phyloP scores from a whole-genome alignment of 176 grass and related monocot species.

The Poa pratensis region DNA sequence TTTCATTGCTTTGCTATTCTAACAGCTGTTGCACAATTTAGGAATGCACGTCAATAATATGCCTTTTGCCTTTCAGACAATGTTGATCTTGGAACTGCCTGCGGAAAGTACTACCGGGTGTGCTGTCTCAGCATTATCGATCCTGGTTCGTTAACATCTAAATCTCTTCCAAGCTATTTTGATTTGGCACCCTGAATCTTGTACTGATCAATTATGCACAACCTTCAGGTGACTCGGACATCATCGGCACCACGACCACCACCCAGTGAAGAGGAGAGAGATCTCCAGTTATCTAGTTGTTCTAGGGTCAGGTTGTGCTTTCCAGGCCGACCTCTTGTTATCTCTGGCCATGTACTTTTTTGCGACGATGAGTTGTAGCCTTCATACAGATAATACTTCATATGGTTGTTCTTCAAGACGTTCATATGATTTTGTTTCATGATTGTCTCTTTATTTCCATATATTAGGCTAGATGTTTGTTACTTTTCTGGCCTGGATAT shows the following conservation, averaged over 20 bases:
- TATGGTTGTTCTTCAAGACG: constrained; percentile 34
- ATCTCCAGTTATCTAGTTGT: constrained; percentile 35
- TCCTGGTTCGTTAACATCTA: constrained; percentile 52
- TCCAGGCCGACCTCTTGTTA: constrained; percentile 24
- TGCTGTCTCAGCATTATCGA: constrained; percentile 97
- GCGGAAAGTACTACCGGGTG: constrained; percentile 89
- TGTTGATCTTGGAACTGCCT: constrained; percentile 96
- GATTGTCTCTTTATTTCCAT: constrained; percentile 24
- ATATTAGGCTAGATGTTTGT: neutral
- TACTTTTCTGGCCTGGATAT: no score
- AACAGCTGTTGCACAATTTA: neutral
- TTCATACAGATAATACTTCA: constrained; percentile 30
- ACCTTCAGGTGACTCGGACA: constrained; percentile 90
- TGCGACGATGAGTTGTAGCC: constrained; percentile 12
- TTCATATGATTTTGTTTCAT: constrained; percentile 43
- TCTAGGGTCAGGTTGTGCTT: constrained; percentile 33
- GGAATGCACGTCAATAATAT: neutral
- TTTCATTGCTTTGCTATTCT: neutral
- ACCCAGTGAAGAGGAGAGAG: constrained; percentile 61
- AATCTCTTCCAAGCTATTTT: neutral
- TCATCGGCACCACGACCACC: constrained; percentile 68
- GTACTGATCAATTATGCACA: neutral
- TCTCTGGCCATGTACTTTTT: constrained; percentile 33
- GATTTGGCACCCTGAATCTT: no score
- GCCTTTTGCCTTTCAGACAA: constrained; percentile 59